These are phyloP conservation scores for Artemisia princeps DNA, from an alignment of 140 eudicot genomes.

Conservation along the genomic window DNA sequence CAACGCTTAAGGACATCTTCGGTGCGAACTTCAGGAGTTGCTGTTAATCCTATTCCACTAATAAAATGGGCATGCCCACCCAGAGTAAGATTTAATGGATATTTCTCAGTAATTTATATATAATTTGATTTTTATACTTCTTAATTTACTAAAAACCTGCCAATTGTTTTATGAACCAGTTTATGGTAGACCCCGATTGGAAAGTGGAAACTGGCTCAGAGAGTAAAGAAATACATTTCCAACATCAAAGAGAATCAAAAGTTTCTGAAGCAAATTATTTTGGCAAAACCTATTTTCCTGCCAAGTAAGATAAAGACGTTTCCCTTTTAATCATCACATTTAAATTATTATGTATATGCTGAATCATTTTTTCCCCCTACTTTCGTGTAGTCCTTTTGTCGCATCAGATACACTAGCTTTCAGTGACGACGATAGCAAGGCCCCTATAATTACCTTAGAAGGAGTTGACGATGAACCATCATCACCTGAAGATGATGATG, in stretches of 20 bases:
- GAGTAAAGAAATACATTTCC: slow-evolving; percentile 22
- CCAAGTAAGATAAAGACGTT: slow-evolving; percentile 17
- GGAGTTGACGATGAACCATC: slow-evolving; percentile 12
- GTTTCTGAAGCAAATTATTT: slow-evolving; percentile 8
- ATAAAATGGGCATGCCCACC: slow-evolving; percentile 23
- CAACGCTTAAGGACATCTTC: too few species aligned
- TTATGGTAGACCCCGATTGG: slow-evolving; percentile 23
- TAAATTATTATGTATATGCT: too few species aligned
- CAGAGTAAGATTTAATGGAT: slow-evolving; percentile 12
- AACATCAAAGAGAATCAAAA: slow-evolving; percentile 24
- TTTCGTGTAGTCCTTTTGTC: slow-evolving; percentile 23
- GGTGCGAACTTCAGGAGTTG: not conserved
- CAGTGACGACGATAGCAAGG: slow-evolving; percentile 5
- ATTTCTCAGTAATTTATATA: too few species aligned
- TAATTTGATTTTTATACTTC: not conserved
- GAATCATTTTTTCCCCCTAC: not conserved
- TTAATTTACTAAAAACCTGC: not conserved
- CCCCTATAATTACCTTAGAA: slow-evolving; percentile 15
- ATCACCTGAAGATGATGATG: not conserved
- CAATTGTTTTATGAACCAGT: slow-evolving; percentile 9
- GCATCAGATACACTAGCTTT: slow-evolving; percentile 18
- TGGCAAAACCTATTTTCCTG: slow-evolving; percentile 10
- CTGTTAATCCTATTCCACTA: not conserved
- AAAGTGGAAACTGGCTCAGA: slow-evolving; percentile 23
- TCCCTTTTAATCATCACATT: not conserved